These are phyloP conservation scores for Kalmanozyma brasiliensis DNA, from an alignment of 1,284 basidiomycete species.

Conservation along the genomic window DNA sequence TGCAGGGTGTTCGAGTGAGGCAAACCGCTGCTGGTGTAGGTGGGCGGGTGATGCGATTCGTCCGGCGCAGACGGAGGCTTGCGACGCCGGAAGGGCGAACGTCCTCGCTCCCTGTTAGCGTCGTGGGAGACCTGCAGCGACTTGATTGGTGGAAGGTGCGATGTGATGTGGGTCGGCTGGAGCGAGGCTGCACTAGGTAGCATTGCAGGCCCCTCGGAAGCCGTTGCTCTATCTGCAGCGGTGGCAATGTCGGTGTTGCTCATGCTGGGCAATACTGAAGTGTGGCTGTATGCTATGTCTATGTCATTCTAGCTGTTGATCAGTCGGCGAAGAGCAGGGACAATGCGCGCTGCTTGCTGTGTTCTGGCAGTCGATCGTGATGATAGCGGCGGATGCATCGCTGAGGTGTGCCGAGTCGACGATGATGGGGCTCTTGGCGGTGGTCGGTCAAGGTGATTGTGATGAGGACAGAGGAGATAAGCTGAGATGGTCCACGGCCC, in stretches of 20 bases:
- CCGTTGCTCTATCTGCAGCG: too few relatives aligned
- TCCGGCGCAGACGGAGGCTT: not conserved
- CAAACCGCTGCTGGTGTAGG: not conserved
- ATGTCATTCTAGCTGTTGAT: not conserved
- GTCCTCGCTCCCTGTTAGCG: not conserved
- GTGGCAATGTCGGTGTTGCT: not conserved
- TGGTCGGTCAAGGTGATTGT: not conserved
- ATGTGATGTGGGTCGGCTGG: conserved; percentile 21
- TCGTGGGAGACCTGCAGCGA: conserved; percentile 5
- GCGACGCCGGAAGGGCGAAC: conserved; percentile 12
- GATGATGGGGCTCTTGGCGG: too few relatives aligned
- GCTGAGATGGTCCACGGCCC: conserved; percentile 7
- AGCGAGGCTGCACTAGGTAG: conserved; percentile 18
- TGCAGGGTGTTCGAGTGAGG: conserved; percentile 25
- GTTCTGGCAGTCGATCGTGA: not conserved
- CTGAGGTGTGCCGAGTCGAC: not conserved
- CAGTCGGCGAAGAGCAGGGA: not conserved
- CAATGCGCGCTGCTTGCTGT: not conserved
- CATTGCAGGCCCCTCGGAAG: conserved; percentile 12
- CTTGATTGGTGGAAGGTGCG: conserved; percentile 19
- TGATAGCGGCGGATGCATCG: not conserved
- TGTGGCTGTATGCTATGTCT: not conserved
- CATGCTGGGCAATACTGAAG: conserved; percentile 3
- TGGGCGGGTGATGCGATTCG: conserved; percentile 3
- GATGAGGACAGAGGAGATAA: not conserved